These are phyloP conservation scores for Dictyostelium intermedium DNA, from an alignment of 78 protist genomes.

Conservation along the genomic window DNA sequence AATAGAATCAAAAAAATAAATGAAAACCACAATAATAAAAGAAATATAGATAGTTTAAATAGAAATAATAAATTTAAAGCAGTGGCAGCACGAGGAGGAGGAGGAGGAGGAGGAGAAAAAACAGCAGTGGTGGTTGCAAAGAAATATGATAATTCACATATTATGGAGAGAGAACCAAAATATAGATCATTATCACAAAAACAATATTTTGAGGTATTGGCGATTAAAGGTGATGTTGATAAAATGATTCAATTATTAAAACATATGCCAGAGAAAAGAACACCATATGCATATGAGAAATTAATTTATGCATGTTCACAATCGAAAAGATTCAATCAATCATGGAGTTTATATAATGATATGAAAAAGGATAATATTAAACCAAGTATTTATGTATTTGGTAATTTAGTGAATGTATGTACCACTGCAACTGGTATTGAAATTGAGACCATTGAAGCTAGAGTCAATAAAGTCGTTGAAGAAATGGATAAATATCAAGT, in stretches of 20 bases:
- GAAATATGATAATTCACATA: not conserved
- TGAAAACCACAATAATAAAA: not conserved
- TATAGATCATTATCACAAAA: conserved; percentile 47
- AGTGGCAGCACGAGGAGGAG: too few relatives aligned
- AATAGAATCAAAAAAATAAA: not conserved
- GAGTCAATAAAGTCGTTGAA: not conserved
- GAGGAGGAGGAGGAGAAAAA: too few relatives aligned
- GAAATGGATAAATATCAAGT: conserved; percentile 40
- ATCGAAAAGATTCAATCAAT: not conserved
- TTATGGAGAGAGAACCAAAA: conserved; percentile 35
- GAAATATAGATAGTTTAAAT: not conserved
- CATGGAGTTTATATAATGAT: conserved; percentile 28
- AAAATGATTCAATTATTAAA: not conserved
- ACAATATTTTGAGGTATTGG: conserved; percentile 41
- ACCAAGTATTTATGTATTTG: conserved; percentile 26
- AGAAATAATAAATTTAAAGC: not conserved
- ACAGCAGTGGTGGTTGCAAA: not conserved
- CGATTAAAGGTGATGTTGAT: not conserved
- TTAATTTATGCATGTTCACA: conserved; percentile 52
- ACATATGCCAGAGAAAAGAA: conserved; percentile 28
- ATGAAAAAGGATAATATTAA: conserved; percentile 55
- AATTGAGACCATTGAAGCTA: not conserved
- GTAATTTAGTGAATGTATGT: not conserved
- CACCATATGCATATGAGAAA: conserved; percentile 46
- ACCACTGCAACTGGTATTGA: not conserved